These are phyloP conservation scores for Trichoderma atroviride DNA, from an alignment of 2,329 filamentous ascomycete species.

Conservation along the genomic window DNA sequence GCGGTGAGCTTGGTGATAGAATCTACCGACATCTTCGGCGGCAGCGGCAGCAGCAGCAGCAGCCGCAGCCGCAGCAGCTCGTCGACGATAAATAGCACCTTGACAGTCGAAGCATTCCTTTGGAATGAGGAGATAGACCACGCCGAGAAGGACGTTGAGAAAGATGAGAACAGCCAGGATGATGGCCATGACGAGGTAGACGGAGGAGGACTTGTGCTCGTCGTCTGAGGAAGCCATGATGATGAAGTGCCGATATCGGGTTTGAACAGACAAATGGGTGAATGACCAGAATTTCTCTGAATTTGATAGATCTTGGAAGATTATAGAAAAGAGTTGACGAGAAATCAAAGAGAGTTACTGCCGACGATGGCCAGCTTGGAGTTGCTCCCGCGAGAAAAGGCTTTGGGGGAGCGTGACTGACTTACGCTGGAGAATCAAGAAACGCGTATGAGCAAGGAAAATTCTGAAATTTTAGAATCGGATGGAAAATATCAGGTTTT, in stretches of 20 bases:
- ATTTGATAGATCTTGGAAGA: background rate
- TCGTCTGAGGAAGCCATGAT: background rate
- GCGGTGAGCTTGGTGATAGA: background rate
- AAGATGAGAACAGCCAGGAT: slow-evolving; percentile 20
- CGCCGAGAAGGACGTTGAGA: slow-evolving; percentile 25
- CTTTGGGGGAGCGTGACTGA: background rate
- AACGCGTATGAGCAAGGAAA: background rate
- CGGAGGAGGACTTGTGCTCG: background rate
- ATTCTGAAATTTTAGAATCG: background rate
- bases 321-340: background rate
- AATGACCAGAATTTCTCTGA: background rate
- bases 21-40: background rate
- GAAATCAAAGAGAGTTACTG: background rate
- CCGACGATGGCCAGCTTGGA: background rate
- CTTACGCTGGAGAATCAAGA: background rate
- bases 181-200: slow-evolving; percentile 25
- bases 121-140: slow-evolving; percentile 1
- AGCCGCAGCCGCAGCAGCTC: background rate
- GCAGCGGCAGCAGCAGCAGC: background rate
- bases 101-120: slow-evolving; percentile 4
- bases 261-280: background rate
- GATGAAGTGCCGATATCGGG: background rate
- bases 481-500: background rate
- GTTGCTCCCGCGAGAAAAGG: background rate
- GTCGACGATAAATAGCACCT: background rate